Percentiles rank a stretch among this genome's conserved stretches.
Evolutionary conservation across 1,139 yeast genomes (phyloP).

Genomic region (Blastobotrys persicus): DNA sequence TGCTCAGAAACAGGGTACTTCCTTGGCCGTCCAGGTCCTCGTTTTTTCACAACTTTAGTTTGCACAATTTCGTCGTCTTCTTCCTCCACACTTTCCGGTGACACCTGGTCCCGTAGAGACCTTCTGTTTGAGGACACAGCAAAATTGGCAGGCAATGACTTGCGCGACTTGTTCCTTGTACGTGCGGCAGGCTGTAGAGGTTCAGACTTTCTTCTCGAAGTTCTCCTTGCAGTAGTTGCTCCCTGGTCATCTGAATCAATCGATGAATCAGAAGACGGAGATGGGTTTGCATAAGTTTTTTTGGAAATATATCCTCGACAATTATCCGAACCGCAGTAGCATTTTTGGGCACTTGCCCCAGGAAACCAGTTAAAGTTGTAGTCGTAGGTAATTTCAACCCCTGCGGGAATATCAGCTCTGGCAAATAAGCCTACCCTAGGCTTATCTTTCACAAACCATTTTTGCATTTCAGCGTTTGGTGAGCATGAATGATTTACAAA

Average conservation of each 20-base stretch:
- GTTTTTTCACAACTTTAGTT: not conserved
- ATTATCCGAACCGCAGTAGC: conserved; percentile 40
- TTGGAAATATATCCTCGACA: conserved; percentile 36
- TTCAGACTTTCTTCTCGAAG: not conserved
- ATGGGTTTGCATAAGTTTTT: not conserved
- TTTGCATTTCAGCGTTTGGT: conserved; percentile 45
- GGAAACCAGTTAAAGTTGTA: conserved; percentile 45
- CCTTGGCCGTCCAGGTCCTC: conserved; percentile 11
- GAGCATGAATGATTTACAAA: conserved; percentile 46
- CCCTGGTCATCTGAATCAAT: not conserved
- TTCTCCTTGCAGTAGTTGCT: not conserved
- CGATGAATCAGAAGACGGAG: not conserved
- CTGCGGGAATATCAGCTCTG: conserved; percentile 36
- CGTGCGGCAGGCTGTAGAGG: not conserved
- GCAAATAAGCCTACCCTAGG: conserved; percentile 46
- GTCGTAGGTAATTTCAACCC: conserved; percentile 43
- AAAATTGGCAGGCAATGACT: conserved; percentile 3
- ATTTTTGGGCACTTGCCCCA: conserved; percentile 39
- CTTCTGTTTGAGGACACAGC: not conserved
- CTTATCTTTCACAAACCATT: conserved; percentile 42
- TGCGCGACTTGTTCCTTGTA: not conserved
- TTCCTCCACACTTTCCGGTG: not conserved
- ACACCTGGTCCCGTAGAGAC: not conserved
- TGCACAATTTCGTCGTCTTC: not conserved
- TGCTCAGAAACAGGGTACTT: conserved; percentile 7